phyloP scores from a whole-genome alignment of 2,329 filamentous ascomycete genomes.

The Passalora sequoiae region DNA sequence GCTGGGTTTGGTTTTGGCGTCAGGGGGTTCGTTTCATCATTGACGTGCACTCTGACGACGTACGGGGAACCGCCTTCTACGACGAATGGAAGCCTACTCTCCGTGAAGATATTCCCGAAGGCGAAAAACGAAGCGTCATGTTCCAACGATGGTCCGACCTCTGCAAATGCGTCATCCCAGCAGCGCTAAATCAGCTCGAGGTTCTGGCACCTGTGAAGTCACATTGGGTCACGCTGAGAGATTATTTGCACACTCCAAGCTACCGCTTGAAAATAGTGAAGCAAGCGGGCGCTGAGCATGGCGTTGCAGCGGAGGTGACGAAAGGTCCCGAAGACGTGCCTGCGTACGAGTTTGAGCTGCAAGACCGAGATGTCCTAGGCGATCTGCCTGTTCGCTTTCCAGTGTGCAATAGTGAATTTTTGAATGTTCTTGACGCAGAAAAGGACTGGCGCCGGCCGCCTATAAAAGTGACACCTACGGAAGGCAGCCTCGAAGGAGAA shows the following conservation, averaged over 20 bases:
- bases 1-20: slow-evolving; percentile 9
- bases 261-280: slow-evolving; percentile 5
- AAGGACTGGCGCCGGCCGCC: no score
- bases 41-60: slow-evolving; percentile 4
- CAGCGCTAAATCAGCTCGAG: background rate
- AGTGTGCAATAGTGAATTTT: background rate
- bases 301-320: background rate
- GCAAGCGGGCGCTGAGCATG: background rate
- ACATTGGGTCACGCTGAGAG: slow-evolving; percentile 5
- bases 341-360: slow-evolving; percentile 1
- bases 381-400: background rate
- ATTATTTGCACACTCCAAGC: slow-evolving; percentile 11
- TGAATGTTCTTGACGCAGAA: slow-evolving; percentile 1
- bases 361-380: background rate
- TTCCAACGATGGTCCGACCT: slow-evolving; percentile 1
- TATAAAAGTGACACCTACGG: no score
- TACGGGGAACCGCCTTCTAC: slow-evolving; percentile 10
- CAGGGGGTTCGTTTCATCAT: slow-evolving; percentile 8
- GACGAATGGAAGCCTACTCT: slow-evolving; percentile 10
- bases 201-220: slow-evolving; percentile 1
- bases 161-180: slow-evolving; percentile 1
- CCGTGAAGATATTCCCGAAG: background rate
- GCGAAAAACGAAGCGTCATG: background rate
- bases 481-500: no score
- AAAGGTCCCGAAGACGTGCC: slow-evolving; percentile 2